Base-by-base conservation (phyloP, 495 filamentous ascomycete genomes). In the Terfezia boudieri region DNA sequence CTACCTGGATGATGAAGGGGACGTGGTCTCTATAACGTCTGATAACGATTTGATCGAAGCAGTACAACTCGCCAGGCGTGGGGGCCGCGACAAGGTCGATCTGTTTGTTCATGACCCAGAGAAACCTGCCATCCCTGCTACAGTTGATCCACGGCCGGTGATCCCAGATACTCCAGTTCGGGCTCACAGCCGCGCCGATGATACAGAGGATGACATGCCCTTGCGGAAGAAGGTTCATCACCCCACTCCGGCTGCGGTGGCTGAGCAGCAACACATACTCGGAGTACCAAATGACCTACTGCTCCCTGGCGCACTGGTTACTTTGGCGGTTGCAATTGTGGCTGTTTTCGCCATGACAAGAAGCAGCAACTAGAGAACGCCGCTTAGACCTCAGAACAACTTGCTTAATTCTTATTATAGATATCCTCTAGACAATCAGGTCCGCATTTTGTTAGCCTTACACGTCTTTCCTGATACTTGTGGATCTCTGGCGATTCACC, bases 1-100 rank as follows among this genome's bases (percentile, higher is more conserved):
- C 73, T 99, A 96, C 64, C 71, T 96, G 53, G 90, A 99, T 66
- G 87, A 95, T 59, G 90, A 99, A 62, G 92, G 90, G 41, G 90
- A 99, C 64, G 87, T 89, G 9, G 90, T 99, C 20, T 94, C 87
- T 50, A 92, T 99, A 66, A 99, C 92, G 26, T 95, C 88, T 0
- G 87, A 95, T 63, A 79, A 83, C 55, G 90, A 99, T 65, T 76
- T 99, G 38, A 66, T 89, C 4, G 90, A 99, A 66, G 87, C 90
- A 5, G 86, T 99, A 56, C 70, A 78, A 11, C 76, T 95, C 32
- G 81, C 92, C 2, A 80, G 83, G 49, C 81, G 80, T 14, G 73
- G 76, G 49, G 78, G 71, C 54, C 78, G 77, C 38, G 89, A 94
- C 55, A 99, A 96, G 73, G 90, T 99, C 36, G 89, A 99, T 59